Conservation (phyloP, 345 rosid species). For the Xanthoceras sorbifolium region DNA sequence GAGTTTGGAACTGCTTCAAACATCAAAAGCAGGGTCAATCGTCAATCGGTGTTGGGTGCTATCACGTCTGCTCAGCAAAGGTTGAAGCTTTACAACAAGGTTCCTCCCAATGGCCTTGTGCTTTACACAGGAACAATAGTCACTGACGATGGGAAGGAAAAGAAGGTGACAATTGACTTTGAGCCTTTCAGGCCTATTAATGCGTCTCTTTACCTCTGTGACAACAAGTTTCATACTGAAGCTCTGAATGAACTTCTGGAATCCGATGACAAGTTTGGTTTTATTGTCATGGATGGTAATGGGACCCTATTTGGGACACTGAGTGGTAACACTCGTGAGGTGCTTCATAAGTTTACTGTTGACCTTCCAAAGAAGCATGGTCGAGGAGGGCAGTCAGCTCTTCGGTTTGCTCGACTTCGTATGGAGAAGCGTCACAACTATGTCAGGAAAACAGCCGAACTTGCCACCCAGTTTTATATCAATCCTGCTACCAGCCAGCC, state of each 20-base stretch:
- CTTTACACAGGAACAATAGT: constrained; percentile 73
- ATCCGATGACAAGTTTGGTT: constrained; percentile 79
- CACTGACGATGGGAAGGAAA: constrained; percentile 72
- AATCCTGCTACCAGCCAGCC: constrained; percentile 74
- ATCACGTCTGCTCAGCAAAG: constrained; percentile 77
- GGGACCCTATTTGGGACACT: constrained; percentile 77
- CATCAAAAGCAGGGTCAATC: constrained; percentile 76
- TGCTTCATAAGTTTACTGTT: constrained; percentile 65
- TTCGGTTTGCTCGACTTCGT: constrained; percentile 76
- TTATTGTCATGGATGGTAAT: constrained; percentile 77
- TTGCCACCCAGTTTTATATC: constrained; percentile 65
- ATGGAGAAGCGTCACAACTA: constrained; percentile 85
- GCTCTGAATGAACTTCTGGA: constrained; percentile 72
- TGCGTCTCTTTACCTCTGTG: constrained; percentile 71
- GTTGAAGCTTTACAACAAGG: constrained; percentile 71
- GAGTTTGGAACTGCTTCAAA: constrained; percentile 79
- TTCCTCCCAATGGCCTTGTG: constrained; percentile 71
- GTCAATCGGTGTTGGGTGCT: constrained; percentile 73
- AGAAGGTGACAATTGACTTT: constrained; percentile 74
- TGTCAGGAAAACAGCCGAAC: constrained; percentile 79
- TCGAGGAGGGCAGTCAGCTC: constrained; percentile 80
- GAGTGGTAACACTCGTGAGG: constrained; percentile 71
- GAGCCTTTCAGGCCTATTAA: constrained; percentile 77
- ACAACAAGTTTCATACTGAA: constrained; percentile 75
- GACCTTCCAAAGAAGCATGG: constrained; percentile 81